Evolutionary conservation across 2,329 filamentous ascomycete species (phyloP), one percentile per base, ranked within the genome.

Genomic region (Hypomyces rosellus): DNA sequence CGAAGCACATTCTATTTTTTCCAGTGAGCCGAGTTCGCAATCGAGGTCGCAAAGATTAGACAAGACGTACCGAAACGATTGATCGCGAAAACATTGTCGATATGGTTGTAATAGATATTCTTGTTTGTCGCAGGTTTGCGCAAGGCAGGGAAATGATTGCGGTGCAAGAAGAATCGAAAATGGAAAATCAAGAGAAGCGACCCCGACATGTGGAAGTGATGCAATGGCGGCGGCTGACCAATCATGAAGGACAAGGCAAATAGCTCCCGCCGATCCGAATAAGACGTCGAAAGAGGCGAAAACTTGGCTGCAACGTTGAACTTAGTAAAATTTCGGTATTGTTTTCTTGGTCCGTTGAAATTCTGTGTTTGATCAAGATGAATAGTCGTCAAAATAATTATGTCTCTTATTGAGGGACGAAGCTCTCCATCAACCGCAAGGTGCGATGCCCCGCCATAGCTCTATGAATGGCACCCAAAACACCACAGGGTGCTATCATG

Each of bases 1-100:
- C 69, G 64, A 46, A 68, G 60, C 55, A 68, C 49, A 54, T 59
- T 65, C 69, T 72, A 44, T 18, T 30, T 30, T 30, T 11, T 11
- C 6, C 25, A 7, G 25, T 30, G 25, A 30, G 25, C 25, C 25
- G 9, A 30, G 8, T 14, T n/a, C 16, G 7, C 5, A 25, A 34
- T 46, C 39, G 30, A 33, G 38, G 47, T 39, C 42, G 25, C 38
- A 40, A 52, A 5, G 11, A 34, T 49, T 41, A 48, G 44, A 38
- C 22, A 46, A 14, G 8, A 34, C 59, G 42, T 55, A 64, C 62
- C n/a, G 58, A 54, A n/a, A 55, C 55, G 33, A 63, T 18, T 48
- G 51, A 55, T 54, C 58, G 57, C 37, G 54, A 50, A 43, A 63
- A 59, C 61, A 63, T 63, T 55, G 47, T 49, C 49, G 53, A 15